These are phyloP conservation scores for Pleurotus giganteus DNA, from an alignment of 768 basidiomycete species.

Conservation along the genomic window DNA sequence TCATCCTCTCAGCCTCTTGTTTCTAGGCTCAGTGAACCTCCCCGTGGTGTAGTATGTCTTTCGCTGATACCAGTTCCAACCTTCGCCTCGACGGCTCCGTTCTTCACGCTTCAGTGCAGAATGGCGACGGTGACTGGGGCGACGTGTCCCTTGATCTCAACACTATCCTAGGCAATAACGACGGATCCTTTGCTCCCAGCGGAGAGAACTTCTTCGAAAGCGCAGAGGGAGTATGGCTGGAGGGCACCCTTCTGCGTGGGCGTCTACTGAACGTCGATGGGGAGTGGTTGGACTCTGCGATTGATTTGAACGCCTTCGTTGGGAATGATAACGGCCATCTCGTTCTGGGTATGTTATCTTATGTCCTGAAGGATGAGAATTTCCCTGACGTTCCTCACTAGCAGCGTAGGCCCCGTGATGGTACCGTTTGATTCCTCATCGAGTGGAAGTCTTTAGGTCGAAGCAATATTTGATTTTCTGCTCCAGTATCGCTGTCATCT, in stretches of 20 bases:
- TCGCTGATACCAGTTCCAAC: slow-evolving; percentile 16
- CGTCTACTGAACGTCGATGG: slow-evolving; percentile 10
- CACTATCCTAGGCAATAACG: slow-evolving; percentile 14
- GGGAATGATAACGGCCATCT: slow-evolving; percentile 4
- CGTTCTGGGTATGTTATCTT: not conserved
- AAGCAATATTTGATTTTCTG: no score
- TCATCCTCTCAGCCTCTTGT: no score
- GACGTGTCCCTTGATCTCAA: slow-evolving; percentile 10
- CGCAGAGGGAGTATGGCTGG: slow-evolving; percentile 7
- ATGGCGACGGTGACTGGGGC: slow-evolving; percentile 9
- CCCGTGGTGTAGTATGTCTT: no score
- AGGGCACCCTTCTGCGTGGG: slow-evolving; percentile 12
- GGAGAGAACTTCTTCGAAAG: slow-evolving; percentile 9
- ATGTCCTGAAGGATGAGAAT: not conserved
- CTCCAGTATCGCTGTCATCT: no score
- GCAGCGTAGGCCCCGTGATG: no score
- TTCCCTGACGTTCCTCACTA: no score
- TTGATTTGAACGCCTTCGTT: slow-evolving; percentile 13
- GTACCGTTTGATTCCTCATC: no score
- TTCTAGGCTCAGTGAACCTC: no score
- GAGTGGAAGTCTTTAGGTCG: no score
- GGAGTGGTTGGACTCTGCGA: not conserved
- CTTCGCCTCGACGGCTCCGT: slow-evolving; percentile 10
- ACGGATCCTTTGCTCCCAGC: slow-evolving; percentile 10
- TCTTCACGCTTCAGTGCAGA: slow-evolving; percentile 12